Evolutionary conservation across 2,329 filamentous ascomycete species (phyloP), one percentile per base, ranked within the genome.

Genomic region (Simplicillium aogashimaense): DNA sequence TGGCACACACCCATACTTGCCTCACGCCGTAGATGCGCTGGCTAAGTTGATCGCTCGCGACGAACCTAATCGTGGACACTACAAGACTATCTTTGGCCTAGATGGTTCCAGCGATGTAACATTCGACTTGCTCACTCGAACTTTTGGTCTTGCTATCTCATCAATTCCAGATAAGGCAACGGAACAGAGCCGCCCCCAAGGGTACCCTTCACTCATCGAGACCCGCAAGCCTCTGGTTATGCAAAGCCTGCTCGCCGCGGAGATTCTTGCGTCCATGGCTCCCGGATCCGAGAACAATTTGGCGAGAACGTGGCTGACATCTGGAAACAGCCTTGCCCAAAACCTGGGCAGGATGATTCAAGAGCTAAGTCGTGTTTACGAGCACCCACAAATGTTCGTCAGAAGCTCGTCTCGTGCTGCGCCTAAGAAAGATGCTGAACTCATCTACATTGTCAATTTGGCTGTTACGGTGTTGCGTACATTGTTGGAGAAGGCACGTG

Each of bases 1-100:
- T 0, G 68, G 74, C 9, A 64, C 88, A 25, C 90, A 98, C 57
- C 81, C 83, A 33, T 97, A 97, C 57, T 76, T 95, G 1, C 89
- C 90, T 3, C 79, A 86, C 30, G 92, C 92, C 1, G 78, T 97
- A 14, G 92, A 98, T 57, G 83, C 84, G 36, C 67, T 97, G 18
- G 90, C 92, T 2, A 97, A 97, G 60, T 69, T 98, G 3, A 70
- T 98, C 18, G 90, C 92, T 4, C 76, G 89, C 38, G 92, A 97
- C 56, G 90, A 97, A 50, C 90, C 92, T 0, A 98, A 98, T 53
- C 72, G 92, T 45, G 80, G 79, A 3, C 81, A 85, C 51, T 97
- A 89, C 66, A 85, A 83, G 57, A 70, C 77, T 32, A 83, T 97
- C 9, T 94, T 97, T 52, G 69, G 79, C 15, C 72, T 81, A 7